Percentiles rank a stretch among this genome's conserved stretches.
Conservation (phyloP, 2,329 filamentous ascomycete species). For the Aspergillus vadensis region DNA sequence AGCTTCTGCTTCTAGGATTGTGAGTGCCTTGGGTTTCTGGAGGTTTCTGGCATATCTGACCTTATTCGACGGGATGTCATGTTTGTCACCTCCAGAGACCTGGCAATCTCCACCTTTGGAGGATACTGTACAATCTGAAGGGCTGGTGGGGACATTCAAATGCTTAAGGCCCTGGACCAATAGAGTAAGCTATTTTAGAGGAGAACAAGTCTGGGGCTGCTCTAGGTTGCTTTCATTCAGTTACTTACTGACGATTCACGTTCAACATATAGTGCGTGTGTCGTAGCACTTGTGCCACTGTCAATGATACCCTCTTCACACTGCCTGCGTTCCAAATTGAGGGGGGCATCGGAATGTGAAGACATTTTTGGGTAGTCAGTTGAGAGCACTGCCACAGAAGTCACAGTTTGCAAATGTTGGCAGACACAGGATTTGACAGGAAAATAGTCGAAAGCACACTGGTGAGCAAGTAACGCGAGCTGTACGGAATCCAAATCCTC, state of each 20-base stretch:
- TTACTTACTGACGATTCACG: constrained; percentile 32
- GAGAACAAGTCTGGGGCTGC: neutral
- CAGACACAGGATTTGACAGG: neutral
- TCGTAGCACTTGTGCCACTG: constrained; percentile 23
- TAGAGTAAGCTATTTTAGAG: neutral
- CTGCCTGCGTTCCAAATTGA: constrained; percentile 28
- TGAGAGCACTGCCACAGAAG: neutral
- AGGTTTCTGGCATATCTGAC: constrained; percentile 28
- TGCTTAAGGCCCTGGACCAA: constrained; percentile 30
- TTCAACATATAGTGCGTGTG: constrained; percentile 23
- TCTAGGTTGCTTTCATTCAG: neutral
- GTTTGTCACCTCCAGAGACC: constrained; percentile 22
- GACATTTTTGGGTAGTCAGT: constrained; percentile 28
- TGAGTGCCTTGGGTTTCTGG: constrained; percentile 30
- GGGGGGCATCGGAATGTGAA: constrained; percentile 27
- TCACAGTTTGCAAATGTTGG: neutral
- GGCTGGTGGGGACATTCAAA: constrained; percentile 25
- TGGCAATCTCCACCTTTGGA: constrained; percentile 40
- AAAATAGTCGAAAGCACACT: constrained; percentile 18
- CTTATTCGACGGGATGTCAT: constrained; percentile 39
- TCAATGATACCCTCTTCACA: constrained; percentile 22
- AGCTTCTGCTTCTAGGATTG: constrained; percentile 51
- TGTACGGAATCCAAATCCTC: constrained; percentile 26
- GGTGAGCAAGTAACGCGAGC: constrained; percentile 16
- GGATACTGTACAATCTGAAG: constrained; percentile 35